A percentile compares a stretch with the other conserved stretches of the same genome.
phyloP scores from a whole-genome alignment of 768 basidiomycete species.

The Austroboletus eburneus region DNA sequence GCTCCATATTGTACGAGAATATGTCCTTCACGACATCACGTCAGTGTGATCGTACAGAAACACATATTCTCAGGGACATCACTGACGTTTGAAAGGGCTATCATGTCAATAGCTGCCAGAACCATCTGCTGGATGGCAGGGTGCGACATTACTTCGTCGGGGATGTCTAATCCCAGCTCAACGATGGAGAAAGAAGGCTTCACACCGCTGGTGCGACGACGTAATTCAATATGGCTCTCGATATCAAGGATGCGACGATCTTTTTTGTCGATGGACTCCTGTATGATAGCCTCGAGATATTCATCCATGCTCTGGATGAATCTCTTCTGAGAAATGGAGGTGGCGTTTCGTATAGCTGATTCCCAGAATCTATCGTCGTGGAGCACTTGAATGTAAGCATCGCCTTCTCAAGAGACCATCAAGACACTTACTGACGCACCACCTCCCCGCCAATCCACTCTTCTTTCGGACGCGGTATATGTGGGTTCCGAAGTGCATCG shows the following conservation, averaged over 20 bases:
- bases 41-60: background rate
- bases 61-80: background rate
- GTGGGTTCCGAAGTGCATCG: conserved; percentile 13
- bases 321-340: conserved; percentile 12
- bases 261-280: conserved; percentile 40
- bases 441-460: conserved; percentile 15
- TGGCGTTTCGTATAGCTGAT: conserved; percentile 4
- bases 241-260: conserved; percentile 32
- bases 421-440: conserved; percentile 11
- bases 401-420: background rate
- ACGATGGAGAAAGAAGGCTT: conserved; percentile 37
- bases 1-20: background rate
- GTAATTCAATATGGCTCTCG: conserved; percentile 38
- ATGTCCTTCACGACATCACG: background rate
- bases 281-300: conserved; percentile 37
- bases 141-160: conserved; percentile 40
- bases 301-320: conserved; percentile 36
- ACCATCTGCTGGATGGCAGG: conserved; percentile 33
- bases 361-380: conserved; percentile 14
- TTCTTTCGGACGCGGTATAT: conserved; percentile 10
- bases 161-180: conserved; percentile 32
- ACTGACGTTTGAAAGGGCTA: conserved; percentile 36
- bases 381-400: background rate
- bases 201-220: conserved; percentile 39
- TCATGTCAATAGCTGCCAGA: conserved; percentile 29